Conservation (phyloP, 805 yeast genomes). For the Ogataea ramenticola region DNA sequence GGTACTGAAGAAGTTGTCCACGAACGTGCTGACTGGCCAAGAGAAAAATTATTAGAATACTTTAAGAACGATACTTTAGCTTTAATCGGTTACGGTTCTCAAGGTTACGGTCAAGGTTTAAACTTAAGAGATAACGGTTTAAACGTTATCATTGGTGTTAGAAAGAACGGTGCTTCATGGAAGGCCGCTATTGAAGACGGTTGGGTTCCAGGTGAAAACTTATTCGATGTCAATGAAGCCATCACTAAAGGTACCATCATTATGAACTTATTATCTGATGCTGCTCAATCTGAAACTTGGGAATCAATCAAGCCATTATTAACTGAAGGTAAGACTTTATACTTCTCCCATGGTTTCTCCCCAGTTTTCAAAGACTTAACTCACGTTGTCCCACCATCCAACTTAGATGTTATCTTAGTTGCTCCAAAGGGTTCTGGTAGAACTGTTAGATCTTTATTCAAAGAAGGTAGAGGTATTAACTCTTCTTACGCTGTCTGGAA, state of each 20-base stretch:
- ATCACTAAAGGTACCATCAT: slow-evolving; percentile 84
- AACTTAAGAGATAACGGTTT: slow-evolving; percentile 99
- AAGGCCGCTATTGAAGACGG: slow-evolving; percentile 99
- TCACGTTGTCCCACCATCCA: slow-evolving; percentile 89
- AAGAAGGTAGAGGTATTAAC: slow-evolving; percentile 99
- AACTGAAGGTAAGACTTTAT: slow-evolving; percentile 95
- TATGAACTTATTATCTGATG: slow-evolving; percentile 98
- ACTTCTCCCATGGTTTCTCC: slow-evolving; percentile 99
- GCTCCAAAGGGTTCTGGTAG: slow-evolving; percentile 99
- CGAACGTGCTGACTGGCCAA: slow-evolving; percentile 99
- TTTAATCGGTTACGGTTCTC: slow-evolving; percentile 98
- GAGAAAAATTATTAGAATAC: slow-evolving; percentile 90
- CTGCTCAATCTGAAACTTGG: slow-evolving; percentile 99
- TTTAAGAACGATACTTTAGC: slow-evolving; percentile 98
- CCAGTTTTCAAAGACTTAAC: slow-evolving; percentile 98
- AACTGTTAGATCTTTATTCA: slow-evolving; percentile 98
- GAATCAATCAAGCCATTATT: slow-evolving; percentile 74
- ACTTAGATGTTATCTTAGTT: slow-evolving; percentile 94
- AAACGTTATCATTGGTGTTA: slow-evolving; percentile 96
- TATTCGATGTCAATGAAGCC: slow-evolving; percentile 93
- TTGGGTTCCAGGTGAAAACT: slow-evolving; percentile 99
- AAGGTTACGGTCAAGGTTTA: slow-evolving; percentile 99
- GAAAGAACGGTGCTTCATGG: slow-evolving; percentile 99
- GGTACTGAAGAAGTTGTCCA: slow-evolving; percentile 93
- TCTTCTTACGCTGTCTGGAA: slow-evolving; percentile 99